Conservation (phyloP, 2,329 filamentous ascomycete species). For the Sclerotinia trifoliorum region DNA sequence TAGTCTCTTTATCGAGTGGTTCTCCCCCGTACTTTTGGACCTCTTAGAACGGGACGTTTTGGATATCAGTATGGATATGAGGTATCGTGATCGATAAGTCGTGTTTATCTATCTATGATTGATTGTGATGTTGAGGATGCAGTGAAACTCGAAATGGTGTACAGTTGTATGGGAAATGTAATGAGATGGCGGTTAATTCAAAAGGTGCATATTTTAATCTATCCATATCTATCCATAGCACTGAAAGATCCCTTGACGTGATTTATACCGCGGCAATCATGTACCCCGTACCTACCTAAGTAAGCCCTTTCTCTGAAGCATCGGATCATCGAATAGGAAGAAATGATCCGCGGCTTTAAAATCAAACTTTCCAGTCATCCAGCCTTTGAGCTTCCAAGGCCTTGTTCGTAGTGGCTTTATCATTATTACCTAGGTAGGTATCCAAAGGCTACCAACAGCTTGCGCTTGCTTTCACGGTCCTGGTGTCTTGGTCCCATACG, state of each 20-base stretch:
- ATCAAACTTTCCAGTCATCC: background rate
- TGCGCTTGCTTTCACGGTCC: slow-evolving; percentile 9
- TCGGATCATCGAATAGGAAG: slow-evolving; percentile 1
- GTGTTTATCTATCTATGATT: background rate
- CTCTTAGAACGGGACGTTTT: background rate
- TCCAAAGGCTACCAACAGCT: slow-evolving; percentile 2
- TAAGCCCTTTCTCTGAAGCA: background rate
- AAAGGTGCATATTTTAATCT: background rate
- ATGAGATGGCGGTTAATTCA: background rate
- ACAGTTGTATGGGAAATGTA: background rate
- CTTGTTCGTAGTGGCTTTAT: background rate
- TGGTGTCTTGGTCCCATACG: background rate
- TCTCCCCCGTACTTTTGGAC: slow-evolving; percentile 10
- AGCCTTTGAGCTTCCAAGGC: slow-evolving; percentile 3
- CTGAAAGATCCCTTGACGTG: background rate
- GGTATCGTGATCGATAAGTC: background rate
- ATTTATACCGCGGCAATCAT: background rate
- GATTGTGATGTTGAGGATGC: background rate
- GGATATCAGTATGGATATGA: background rate
- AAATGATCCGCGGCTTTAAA: background rate
- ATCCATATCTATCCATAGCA: background rate
- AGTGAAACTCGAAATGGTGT: slow-evolving; percentile 2
- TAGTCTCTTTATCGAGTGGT: background rate
- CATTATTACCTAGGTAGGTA: too few species aligned
- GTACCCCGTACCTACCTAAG: background rate